Evolutionary conservation across 441 rosid genomes (phyloP).

Genomic region (Breynia disticha): DNA sequence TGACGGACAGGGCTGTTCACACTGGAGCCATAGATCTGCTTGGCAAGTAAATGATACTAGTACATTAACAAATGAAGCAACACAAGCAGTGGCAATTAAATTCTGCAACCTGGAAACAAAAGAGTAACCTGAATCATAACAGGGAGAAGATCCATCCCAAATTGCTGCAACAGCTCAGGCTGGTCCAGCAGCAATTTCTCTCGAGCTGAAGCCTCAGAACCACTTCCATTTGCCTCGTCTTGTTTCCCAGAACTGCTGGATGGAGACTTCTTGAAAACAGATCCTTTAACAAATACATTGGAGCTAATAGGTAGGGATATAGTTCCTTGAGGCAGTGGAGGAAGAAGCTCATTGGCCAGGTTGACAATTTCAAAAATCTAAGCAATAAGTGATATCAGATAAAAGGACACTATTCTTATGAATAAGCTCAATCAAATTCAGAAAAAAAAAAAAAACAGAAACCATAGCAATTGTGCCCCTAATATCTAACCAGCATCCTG

Average conservation of each 20-base stretch:
- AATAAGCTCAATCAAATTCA: no score
- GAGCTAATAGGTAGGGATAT: constrained; percentile 80
- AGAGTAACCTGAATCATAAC: constrained; percentile 78
- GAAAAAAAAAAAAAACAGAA: no score
- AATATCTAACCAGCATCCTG: no score
- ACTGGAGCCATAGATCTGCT: constrained; percentile 97
- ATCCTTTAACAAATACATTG: constrained; percentile 62
- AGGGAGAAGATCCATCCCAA: constrained; percentile 97
- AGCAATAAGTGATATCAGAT: not conserved
- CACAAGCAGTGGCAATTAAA: not conserved
- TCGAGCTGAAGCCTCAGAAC: constrained; percentile 55
- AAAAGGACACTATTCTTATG: no score
- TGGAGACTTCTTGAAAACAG: constrained; percentile 55
- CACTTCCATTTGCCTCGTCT: constrained; percentile 52
- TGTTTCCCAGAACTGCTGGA: constrained; percentile 61
- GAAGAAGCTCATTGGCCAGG: constrained; percentile 98
- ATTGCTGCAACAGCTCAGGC: constrained; percentile 92
- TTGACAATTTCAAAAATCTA: constrained; percentile 99
- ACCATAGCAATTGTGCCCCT: no score
- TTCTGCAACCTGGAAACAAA: not conserved
- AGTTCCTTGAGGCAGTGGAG: constrained; percentile 89
- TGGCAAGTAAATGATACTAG: constrained; percentile 13
- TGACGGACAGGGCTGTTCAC: constrained; percentile 94
- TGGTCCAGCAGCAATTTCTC: constrained; percentile 84
- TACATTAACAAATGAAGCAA: constrained; percentile 9